A percentile compares a stretch with the other conserved stretches of the same genome.
Conservation (phyloP, 176 grass and related monocot genomes). For the Lolium multiflorum region DNA sequence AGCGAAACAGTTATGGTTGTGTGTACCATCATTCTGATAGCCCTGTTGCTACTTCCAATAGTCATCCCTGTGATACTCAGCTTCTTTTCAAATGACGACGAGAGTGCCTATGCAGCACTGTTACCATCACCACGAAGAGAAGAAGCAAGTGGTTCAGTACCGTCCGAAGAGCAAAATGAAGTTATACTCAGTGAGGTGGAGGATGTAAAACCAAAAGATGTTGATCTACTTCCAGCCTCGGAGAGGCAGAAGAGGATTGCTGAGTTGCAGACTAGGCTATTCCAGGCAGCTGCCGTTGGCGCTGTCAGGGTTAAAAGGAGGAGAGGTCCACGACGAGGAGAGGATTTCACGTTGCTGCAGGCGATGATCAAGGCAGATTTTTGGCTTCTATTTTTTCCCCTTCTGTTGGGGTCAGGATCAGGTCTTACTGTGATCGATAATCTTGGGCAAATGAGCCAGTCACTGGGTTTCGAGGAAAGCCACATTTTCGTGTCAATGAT, state of each 20-base stretch:
- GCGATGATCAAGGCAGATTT: conserved; percentile 92
- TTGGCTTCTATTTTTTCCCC: conserved; percentile 90
- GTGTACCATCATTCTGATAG: conserved; percentile 62
- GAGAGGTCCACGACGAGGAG: conserved; percentile 73
- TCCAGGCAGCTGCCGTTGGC: conserved; percentile 82
- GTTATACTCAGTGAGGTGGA: conserved; percentile 92
- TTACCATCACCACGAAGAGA: conserved; percentile 56
- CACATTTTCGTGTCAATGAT: conserved; percentile 97
- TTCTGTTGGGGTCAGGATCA: conserved; percentile 82
- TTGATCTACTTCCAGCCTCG: conserved; percentile 84
- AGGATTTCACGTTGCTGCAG: conserved; percentile 90
- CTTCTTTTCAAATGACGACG: conserved; percentile 50
- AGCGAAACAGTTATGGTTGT: conserved; percentile 48
- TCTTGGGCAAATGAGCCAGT: conserved; percentile 92
- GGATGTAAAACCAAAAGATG: conserved; percentile 80
- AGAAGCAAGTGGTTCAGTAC: conserved; percentile 50
- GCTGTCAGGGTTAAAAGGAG: conserved; percentile 84
- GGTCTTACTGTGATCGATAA: conserved; percentile 95
- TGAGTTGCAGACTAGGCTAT: conserved; percentile 74
- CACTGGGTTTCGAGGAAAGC: conserved; percentile 68
- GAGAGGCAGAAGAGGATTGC: conserved; percentile 90
- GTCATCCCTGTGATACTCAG: conserved; percentile 75
- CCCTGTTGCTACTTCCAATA: conserved; percentile 68
- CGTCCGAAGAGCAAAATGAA: conserved; percentile 54
- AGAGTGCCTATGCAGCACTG: conserved; percentile 49